A percentile compares a stretch with the other conserved stretches of the same genome.
Evolutionary conservation across 2,329 filamentous ascomycete genomes (phyloP).

Genomic region (Ceratocystis ficicola): DNA sequence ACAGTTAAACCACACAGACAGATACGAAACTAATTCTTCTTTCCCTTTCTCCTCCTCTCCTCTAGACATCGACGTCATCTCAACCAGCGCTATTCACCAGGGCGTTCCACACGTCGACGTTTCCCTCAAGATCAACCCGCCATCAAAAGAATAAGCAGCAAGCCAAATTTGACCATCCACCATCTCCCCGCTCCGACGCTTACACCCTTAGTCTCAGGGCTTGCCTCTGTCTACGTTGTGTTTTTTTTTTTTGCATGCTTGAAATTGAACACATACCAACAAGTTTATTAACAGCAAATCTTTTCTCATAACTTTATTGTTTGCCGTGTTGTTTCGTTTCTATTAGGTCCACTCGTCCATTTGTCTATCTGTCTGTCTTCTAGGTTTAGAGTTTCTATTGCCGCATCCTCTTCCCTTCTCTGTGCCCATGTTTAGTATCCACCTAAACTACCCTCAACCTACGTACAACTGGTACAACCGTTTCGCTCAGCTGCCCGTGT

Average conservation of each 20-base stretch:
- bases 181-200: background rate
- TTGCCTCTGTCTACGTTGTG: background rate
- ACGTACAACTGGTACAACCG: background rate
- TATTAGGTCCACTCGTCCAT: background rate
- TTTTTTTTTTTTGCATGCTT: background rate
- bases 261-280: background rate
- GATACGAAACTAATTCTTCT: too few species aligned
- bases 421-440: background rate
- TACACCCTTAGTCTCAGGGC: background rate
- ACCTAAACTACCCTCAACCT: too few species aligned
- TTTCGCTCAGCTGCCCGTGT: background rate
- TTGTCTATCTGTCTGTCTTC: background rate
- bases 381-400: background rate
- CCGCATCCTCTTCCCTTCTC: background rate
- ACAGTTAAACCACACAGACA: too few species aligned
- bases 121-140: conserved; percentile 64
- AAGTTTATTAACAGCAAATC: background rate
- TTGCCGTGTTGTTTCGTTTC: background rate
- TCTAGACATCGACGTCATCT: conserved; percentile 83
- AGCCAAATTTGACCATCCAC: background rate
- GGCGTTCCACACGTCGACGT: conserved; percentile 90
- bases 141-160: conserved; percentile 13
- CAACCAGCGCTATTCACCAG: conserved; percentile 93
- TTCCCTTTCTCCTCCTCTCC: conserved; percentile 23
- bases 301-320: background rate